Conservation (phyloP, 495 filamentous ascomycete species). For the Aspergillus carlsbadensis region DNA sequence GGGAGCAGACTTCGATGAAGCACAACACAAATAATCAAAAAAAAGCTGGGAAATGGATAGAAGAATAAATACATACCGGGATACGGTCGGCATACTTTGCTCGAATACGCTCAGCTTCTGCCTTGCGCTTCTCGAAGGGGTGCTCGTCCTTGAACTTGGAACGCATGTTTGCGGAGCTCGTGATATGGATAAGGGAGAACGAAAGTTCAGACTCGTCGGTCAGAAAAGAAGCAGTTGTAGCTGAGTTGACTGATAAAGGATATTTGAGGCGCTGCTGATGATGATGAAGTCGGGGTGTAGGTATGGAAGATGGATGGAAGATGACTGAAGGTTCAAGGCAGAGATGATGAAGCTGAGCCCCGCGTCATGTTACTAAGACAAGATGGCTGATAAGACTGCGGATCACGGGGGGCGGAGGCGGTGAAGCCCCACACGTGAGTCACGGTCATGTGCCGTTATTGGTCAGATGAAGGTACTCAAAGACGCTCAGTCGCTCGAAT, state of each 20-base stretch:
- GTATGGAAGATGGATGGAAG: slow-evolving; percentile 16
- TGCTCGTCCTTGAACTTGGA: slow-evolving; percentile 99
- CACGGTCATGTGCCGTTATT: slow-evolving; percentile 16
- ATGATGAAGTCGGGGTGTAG: slow-evolving; percentile 12
- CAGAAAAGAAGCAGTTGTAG: slow-evolving; percentile 3
- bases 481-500: not conserved
- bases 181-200: slow-evolving; percentile 4
- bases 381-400: slow-evolving; percentile 24
- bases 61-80: slow-evolving; percentile 58
- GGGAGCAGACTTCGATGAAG: not conserved
- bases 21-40: too few relatives aligned
- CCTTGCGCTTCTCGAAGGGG: slow-evolving; percentile 98
- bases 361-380: slow-evolving; percentile 29
- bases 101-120: slow-evolving; percentile 96
- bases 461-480: slow-evolving; percentile 1
- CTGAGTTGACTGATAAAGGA: slow-evolving; percentile 16
- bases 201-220: not conserved
- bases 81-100: slow-evolving; percentile 99
- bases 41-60: not conserved
- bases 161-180: slow-evolving; percentile 63
- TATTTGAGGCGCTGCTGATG: slow-evolving; percentile 17
- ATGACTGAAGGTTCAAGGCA: slow-evolving; percentile 18
- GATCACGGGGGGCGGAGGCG: slow-evolving; percentile 37
- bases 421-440: slow-evolving; percentile 34
- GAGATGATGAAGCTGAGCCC: slow-evolving; percentile 24